phyloP scores from a whole-genome alignment of 306 rosid genomes.

The Albizia julibrissin region DNA sequence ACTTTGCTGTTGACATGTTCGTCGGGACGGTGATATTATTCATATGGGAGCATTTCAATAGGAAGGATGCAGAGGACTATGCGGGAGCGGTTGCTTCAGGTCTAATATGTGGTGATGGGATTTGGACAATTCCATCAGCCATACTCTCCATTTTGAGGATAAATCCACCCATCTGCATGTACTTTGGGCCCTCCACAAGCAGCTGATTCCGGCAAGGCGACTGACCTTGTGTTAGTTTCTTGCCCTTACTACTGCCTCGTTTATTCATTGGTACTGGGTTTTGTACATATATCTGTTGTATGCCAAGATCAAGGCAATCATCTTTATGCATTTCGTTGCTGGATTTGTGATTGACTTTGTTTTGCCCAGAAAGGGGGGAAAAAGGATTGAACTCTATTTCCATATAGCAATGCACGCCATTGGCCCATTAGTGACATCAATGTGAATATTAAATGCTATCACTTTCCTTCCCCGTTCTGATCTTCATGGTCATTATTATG shows the following conservation, averaged over 20 bases:
- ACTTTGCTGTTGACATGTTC: constrained; percentile 89
- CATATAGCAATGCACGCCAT: background rate
- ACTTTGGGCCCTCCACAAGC: constrained; percentile 47
- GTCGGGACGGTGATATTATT: constrained; percentile 78
- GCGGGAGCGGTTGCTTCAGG: constrained; percentile 97
- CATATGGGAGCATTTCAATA: constrained; percentile 78
- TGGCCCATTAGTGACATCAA: background rate
- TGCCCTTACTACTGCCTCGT: background rate
- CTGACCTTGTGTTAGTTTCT: background rate
- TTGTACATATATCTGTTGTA: background rate
- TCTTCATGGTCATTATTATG: background rate
- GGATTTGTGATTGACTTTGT: background rate
- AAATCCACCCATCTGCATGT: constrained; percentile 93
- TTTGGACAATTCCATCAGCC: constrained; percentile 96
- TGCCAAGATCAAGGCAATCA: background rate
- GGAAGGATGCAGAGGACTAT: constrained; percentile 78
- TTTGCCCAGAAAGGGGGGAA: background rate
- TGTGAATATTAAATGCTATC: background rate
- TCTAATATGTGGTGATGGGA: constrained; percentile 93
- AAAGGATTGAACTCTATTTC: background rate
- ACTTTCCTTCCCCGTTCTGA: background rate
- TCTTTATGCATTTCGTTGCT: background rate
- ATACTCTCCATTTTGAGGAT: constrained; percentile 79
- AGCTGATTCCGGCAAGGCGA: background rate
- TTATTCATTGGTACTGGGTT: background rate